Evolutionary conservation across 2,329 filamentous ascomycete genomes (phyloP).

Genomic region (Helicocarpus griseus): DNA sequence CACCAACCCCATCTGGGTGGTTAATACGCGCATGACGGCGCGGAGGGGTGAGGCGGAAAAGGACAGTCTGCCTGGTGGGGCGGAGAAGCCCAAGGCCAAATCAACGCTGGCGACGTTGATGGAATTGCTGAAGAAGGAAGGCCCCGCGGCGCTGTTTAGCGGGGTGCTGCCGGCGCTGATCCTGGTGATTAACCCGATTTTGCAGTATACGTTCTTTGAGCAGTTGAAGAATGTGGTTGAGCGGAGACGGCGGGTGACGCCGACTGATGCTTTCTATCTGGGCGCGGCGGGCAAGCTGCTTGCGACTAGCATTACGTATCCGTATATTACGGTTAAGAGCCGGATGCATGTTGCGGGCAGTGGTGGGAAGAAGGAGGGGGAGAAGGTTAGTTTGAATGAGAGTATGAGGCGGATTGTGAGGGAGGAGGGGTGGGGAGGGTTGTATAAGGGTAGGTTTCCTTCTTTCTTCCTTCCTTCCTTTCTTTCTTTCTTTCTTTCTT

Average conservation of each 20-base stretch:
- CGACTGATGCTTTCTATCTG: slow-evolving; percentile 78
- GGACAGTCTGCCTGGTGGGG: slow-evolving; percentile 27
- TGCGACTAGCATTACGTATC: slow-evolving; percentile 89
- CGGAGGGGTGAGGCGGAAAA: slow-evolving; percentile 53
- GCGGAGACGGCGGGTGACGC: slow-evolving; percentile 65
- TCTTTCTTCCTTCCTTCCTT: slow-evolving; percentile 4
- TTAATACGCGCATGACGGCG: slow-evolving; percentile 97
- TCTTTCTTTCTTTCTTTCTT: background rate
- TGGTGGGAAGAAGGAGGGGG: slow-evolving; percentile 45
- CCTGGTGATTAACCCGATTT: slow-evolving; percentile 92
- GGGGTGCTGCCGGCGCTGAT: slow-evolving; percentile 88
- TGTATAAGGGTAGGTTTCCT: slow-evolving; percentile 73
- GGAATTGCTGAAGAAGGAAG: slow-evolving; percentile 72
- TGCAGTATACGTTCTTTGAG: slow-evolving; percentile 98
- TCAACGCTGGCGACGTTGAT: slow-evolving; percentile 75
- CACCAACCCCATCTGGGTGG: slow-evolving; percentile 98
- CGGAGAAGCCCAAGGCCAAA: slow-evolving; percentile 44
- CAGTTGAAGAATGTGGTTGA: slow-evolving; percentile 90
- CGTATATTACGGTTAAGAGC: slow-evolving; percentile 98
- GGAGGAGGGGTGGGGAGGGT: slow-evolving; percentile 82
- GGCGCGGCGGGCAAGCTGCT: slow-evolving; percentile 91
- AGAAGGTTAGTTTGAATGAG: slow-evolving; percentile 69
- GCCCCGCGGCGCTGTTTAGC: slow-evolving; percentile 73
- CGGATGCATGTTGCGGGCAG: slow-evolving; percentile 79
- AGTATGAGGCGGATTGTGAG: slow-evolving; percentile 69